Conservation (phyloP, 163 green algal genomes). For the Scenedesmus sp. region DNA sequence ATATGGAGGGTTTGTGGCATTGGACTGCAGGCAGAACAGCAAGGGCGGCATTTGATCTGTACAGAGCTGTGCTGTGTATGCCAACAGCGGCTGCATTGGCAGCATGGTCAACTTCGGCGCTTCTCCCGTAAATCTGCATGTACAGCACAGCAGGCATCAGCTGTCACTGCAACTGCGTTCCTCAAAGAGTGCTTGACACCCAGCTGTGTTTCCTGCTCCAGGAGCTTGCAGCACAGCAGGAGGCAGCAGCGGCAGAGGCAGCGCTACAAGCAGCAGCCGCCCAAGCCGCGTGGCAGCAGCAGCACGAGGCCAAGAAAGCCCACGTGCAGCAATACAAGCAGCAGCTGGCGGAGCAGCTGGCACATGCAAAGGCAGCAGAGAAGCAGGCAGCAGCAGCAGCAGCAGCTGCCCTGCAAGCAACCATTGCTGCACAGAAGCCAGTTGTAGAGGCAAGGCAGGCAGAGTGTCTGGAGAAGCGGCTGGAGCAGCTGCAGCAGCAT, state of each 20-base stretch:
- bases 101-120: too few species aligned
- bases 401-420: not conserved
- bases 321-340: slow-evolving; percentile 7
- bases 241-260: not conserved
- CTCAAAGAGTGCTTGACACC: too few species aligned
- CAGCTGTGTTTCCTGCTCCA: not conserved
- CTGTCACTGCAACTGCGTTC: too few species aligned
- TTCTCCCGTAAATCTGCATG: too few species aligned
- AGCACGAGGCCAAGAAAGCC: slow-evolving; percentile 7
- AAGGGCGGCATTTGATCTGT: not conserved
- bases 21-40: not conserved
- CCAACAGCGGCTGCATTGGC: too few species aligned
- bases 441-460: slow-evolving; percentile 14
- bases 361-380: not conserved
- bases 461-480: not conserved
- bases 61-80: not conserved
- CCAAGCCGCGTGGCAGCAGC: not conserved
- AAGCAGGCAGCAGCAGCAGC: slow-evolving; percentile 28
- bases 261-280: not conserved
- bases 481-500: slow-evolving; percentile 28
- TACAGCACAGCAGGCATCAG: too few species aligned
- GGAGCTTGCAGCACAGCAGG: not conserved
- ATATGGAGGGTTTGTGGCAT: not conserved
- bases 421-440: not conserved
- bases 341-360: slow-evolving; percentile 10